Evolutionary conservation across 1,139 yeast species (phyloP).

Genomic region (Candida sanyaensis): DNA sequence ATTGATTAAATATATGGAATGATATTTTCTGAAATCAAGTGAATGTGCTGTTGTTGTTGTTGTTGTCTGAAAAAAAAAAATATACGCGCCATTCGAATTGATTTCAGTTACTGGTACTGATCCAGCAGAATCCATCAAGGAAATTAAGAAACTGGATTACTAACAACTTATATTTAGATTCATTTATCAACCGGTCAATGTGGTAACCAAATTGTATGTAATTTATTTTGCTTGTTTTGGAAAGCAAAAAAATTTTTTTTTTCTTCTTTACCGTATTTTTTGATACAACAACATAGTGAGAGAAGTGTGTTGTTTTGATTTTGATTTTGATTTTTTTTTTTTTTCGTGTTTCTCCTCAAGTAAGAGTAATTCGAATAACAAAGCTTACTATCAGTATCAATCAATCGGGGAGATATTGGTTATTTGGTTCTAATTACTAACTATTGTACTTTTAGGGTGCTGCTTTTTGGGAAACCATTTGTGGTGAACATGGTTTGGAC

Average conservation of each 20-base stretch:
- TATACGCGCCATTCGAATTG: conserved; percentile 3
- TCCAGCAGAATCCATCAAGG: conserved; percentile 1
- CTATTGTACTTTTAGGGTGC: conserved; percentile 59
- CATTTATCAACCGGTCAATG: conserved; percentile 98
- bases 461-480: conserved; percentile 96
- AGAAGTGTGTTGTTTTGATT: conserved; percentile 5
- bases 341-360: not conserved
- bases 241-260: not conserved
- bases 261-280: conserved; percentile 1
- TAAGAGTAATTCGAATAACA: not conserved
- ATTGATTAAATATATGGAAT: not conserved
- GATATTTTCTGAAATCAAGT: not conserved
- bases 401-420: not conserved
- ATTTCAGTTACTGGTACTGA: not conserved
- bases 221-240: conserved; percentile 2
- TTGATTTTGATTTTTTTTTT: too few species aligned
- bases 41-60: not conserved
- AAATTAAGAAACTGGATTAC: conserved; percentile 2
- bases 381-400: not conserved
- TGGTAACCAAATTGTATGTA: conserved; percentile 94
- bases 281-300: not conserved
- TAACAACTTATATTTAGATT: conserved; percentile 49
- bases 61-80: conserved; percentile 5
- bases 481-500: conserved; percentile 96
- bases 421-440: conserved; percentile 6